Evolutionary conservation across 2,329 filamentous ascomycete species (phyloP).

Genomic region (Ceratocystis albifundus): DNA sequence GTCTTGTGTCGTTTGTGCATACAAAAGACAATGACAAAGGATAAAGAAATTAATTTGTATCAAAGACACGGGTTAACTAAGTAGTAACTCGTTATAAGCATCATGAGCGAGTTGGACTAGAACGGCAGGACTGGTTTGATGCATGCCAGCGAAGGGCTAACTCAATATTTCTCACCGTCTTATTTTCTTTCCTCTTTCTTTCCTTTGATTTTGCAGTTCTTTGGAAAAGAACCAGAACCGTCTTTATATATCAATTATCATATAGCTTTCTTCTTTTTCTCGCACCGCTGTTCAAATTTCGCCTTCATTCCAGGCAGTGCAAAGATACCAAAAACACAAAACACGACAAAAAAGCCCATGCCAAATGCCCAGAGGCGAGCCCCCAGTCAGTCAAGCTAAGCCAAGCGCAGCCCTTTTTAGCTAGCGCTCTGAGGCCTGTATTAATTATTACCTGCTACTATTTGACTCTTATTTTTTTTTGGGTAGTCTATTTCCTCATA

Average conservation of each 20-base stretch:
- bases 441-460: conserved; percentile 8
- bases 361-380: conserved; percentile 8
- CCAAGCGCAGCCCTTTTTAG: conserved; percentile 11
- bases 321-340: neutral
- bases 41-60: too few species aligned
- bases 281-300: neutral
- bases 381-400: conserved; percentile 10
- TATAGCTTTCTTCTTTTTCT: neutral
- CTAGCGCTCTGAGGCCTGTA: conserved; percentile 12
- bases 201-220: neutral
- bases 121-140: conserved; percentile 9
- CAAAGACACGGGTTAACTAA: too few species aligned
- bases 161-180: conserved; percentile 7
- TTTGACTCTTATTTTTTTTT: conserved; percentile 9
- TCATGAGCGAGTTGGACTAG: neutral
- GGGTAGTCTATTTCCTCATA: neutral
- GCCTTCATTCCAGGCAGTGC: conserved; percentile 6
- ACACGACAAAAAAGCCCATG: conserved; percentile 13
- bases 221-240: neutral
- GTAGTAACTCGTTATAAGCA: neutral
- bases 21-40: too few species aligned
- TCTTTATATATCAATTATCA: neutral
- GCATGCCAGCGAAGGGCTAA: neutral
- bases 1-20: too few species aligned
- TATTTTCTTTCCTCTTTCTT: neutral